A percentile compares a stretch with the other conserved stretches of the same genome.
These are phyloP conservation scores for Cryptosporidium sp. DNA, from an alignment of 169 alveolate species.

Conservation along the genomic window DNA sequence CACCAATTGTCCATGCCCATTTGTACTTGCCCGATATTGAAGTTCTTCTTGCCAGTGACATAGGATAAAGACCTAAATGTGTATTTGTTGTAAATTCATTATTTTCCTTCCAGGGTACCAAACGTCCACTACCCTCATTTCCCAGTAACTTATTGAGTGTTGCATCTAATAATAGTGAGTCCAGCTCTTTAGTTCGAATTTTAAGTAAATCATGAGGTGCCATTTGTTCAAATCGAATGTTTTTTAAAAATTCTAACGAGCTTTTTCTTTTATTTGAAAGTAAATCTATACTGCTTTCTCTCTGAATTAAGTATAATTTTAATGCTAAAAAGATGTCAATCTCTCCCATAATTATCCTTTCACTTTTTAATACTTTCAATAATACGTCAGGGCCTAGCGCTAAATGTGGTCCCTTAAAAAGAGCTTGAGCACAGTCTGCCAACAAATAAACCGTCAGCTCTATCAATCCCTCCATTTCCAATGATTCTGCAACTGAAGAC, in stretches of 20 bases:
- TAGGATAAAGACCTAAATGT: constrained; percentile 46
- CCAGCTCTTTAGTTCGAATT: constrained; percentile 54
- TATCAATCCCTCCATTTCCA: constrained; percentile 66
- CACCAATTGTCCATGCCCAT: constrained; percentile 76
- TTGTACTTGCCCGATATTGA: constrained; percentile 62
- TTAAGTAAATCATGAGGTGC: constrained; percentile 65
- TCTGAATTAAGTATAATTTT: constrained; percentile 43
- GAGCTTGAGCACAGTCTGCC: constrained; percentile 72
- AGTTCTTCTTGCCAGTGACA: constrained; percentile 43
- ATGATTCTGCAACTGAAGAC: constrained; percentile 72
- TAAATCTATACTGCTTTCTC: constrained; percentile 56
- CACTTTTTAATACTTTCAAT: constrained; percentile 57
- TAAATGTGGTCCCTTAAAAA: constrained; percentile 71
- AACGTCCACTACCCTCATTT: constrained; percentile 69
- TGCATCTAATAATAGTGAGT: constrained; percentile 64
- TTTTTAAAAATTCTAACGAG: constrained; percentile 38
- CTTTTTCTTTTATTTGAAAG: constrained; percentile 25
- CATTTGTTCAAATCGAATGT: constrained; percentile 73
- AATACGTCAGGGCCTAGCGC: constrained; percentile 68
- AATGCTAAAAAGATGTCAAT: constrained; percentile 54
- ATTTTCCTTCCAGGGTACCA: constrained; percentile 70
- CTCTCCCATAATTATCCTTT: constrained; percentile 61
- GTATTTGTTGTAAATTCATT: constrained; percentile 50
- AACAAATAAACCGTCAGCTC: constrained; percentile 53
- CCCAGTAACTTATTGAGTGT: constrained; percentile 57